Percentiles rank a stretch among this genome's conserved stretches.
phyloP scores from a whole-genome alignment of 805 yeast species.

The Candida germanica region DNA sequence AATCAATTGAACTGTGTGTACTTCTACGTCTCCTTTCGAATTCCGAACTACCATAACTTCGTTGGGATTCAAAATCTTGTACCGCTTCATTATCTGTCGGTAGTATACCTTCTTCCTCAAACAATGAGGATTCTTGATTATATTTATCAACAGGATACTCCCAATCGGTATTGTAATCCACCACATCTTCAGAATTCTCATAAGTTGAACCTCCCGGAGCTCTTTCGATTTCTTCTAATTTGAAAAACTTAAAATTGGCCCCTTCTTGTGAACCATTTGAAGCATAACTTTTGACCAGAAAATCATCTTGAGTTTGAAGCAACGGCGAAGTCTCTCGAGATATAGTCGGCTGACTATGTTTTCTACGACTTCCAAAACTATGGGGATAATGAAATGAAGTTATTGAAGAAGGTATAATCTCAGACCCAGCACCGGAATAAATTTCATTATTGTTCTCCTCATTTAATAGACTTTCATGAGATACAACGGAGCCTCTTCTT shows the following conservation, averaged over 20 bases:
- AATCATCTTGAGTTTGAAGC: conserved; percentile 24
- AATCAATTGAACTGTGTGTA: conserved; percentile 8
- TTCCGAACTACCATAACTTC: conserved; percentile 10
- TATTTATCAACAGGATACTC: conserved; percentile 46
- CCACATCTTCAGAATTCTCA: conserved; percentile 51
- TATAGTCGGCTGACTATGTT: conserved; percentile 15
- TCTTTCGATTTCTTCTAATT: conserved; percentile 74
- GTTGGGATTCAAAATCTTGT: conserved; percentile 9
- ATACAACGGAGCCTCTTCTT: conserved; percentile 31
- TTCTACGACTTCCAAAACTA: conserved; percentile 32
- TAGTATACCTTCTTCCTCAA: conserved; percentile 1
- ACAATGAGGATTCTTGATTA: conserved; percentile 1
- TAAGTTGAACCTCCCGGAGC: conserved; percentile 88
- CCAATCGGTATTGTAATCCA: conserved; percentile 76
- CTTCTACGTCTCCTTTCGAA: conserved; percentile 14
- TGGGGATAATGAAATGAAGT: conserved; percentile 74
- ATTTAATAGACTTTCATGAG: conserved; percentile 29
- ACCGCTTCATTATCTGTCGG: conserved; percentile 3
- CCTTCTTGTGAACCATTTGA: conserved; percentile 36
- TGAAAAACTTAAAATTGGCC: conserved; percentile 71
- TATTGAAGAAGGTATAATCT: conserved; percentile 72
- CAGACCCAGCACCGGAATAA: conserved; percentile 76
- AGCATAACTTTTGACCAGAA: conserved; percentile 29
- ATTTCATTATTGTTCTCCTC: conserved; percentile 70
- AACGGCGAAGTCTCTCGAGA: conserved; percentile 37